A percentile compares a stretch with the other conserved stretches of the same genome.
These are phyloP conservation scores for Candida alai DNA, from an alignment of 805 yeast species.

Conservation along the genomic window DNA sequence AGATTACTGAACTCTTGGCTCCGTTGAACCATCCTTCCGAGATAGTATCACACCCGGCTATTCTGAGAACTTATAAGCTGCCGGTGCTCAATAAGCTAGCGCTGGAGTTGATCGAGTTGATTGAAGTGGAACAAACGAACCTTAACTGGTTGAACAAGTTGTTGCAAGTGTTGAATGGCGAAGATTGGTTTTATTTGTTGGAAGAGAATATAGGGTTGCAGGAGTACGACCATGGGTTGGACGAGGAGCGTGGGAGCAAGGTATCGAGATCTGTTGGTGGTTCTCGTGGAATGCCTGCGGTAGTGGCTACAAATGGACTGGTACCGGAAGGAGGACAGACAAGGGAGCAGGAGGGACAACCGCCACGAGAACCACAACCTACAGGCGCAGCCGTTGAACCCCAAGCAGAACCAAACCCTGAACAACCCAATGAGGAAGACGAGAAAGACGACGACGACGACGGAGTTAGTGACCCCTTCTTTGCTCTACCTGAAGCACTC, in stretches of 20 bases:
- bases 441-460: constrained; percentile 1
- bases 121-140: constrained; percentile 76
- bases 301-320: too few species aligned
- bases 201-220: constrained; percentile 67
- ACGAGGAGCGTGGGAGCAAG: constrained; percentile 9
- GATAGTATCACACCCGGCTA: constrained; percentile 63
- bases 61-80: constrained; percentile 61
- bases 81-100: constrained; percentile 54
- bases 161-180: constrained; percentile 80
- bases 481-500: constrained; percentile 54
- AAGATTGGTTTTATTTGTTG: constrained; percentile 66
- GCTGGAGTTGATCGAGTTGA: constrained; percentile 66
- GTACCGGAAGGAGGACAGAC: constrained; percentile 1
- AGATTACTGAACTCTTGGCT: constrained; percentile 50
- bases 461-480: constrained; percentile 32
- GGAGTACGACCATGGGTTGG: constrained; percentile 62
- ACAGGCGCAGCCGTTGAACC: constrained; percentile 5
- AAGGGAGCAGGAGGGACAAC: constrained; percentile 2
- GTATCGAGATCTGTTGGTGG: constrained; percentile 1
- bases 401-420: constrained; percentile 5
- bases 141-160: constrained; percentile 69
- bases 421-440: constrained; percentile 6
- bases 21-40: constrained; percentile 84
- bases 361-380: too few species aligned
- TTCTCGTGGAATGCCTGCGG: too few species aligned